Evolutionary conservation across 306 rosid genomes (phyloP), one percentile per base, ranked within the genome.

Genomic region (Arachis stenosperma): DNA sequence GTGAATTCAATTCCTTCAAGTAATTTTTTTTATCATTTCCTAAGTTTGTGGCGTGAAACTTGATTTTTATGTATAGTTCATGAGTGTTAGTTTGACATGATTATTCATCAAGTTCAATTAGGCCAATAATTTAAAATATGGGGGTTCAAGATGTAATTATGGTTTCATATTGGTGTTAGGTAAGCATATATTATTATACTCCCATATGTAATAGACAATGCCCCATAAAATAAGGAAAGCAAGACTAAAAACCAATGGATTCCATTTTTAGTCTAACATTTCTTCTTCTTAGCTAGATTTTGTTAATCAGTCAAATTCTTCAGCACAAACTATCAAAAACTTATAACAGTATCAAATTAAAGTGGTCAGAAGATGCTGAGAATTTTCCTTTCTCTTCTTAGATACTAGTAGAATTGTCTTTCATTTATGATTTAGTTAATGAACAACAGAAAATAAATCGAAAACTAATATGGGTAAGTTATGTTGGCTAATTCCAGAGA

Each of bases 81-180:
- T 75, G 53, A 67, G 67, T 67, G 61, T 67, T 61, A 56, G 48
- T 70, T 69, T 77, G 76, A 77, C 76, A 54, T 64, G 51, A 70
- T 42, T 33, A 71, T 29, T 52, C 39, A 42, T 70, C 59, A 43
- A 62, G 81, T 44, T 59, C 67, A 71, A 14, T 48, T 29, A 15
- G 61, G 68, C 55, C 61, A 60, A 61, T 68, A 59, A 67, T 47
- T 10, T 56, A 57, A 57, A 29, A 6, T 29, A 3, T 59, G 65
- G 53, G 70, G 70, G 15, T 77, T 69, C 88, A 84, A 84, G 78
- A 5, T 67, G 82, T 78, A 73, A 82, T 84, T 73, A 84, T 84
- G 86, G 73, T 70, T 74, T 72, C 83, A 62, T 36, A 58, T 43
- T 77, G 84, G 70, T 71, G 82, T 81, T 81, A 65, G 85, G 87